Evolutionary conservation across 192 early-diverging fungal species (phyloP), one percentile per base, ranked within the genome.

Genomic region (Martensiomyces pterosporus): DNA sequence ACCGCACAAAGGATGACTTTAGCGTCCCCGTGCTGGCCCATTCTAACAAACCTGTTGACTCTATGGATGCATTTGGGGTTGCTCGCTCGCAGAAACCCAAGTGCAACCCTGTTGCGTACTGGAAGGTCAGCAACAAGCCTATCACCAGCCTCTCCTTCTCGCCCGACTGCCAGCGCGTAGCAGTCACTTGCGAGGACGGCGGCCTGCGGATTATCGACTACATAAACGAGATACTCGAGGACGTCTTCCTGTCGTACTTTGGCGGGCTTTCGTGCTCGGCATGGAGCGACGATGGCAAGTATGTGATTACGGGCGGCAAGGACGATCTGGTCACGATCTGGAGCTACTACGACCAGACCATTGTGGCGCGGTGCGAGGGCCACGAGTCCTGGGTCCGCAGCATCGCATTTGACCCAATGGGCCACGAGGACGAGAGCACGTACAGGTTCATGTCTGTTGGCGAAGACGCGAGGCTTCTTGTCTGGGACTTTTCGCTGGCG

Each of bases 271-370:
- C 73, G 13, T 96, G 93, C 56, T 85, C 86, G 9, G 77, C 82
- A 8, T 99, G 92, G 91, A 93, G 92, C 54, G 87, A 86, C 9
- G 93, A 97, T 61, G 88, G 87, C 33, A 84, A 80, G 55, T 93
- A 86, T 47, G 67, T 91, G 16, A 56, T 87, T 46, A 82, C 86
- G 2, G 92, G 95, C 18, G 91, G 92, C 9, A 90, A 98, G 52
- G 93, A 98, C 67, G 92, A 98, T 56, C 53, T 95, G 10, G 70
- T 98, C 9, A 88, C 87, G 1, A 80, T 98, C 13, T 96, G 89
- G 90, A 80, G 83, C 18, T 89, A 91, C 64, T 71, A 80, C 32
- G 85, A 86, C 29, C 79, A 79, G 25, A 60, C 80, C 13, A 82
- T 94, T 19, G 78, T 96, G 4, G 91, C 90, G 3, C 75, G 95